Evolutionary conservation across 805 yeast genomes (phyloP), one percentile per base, ranked within the genome.

Genomic region (Candida schatavii): DNA sequence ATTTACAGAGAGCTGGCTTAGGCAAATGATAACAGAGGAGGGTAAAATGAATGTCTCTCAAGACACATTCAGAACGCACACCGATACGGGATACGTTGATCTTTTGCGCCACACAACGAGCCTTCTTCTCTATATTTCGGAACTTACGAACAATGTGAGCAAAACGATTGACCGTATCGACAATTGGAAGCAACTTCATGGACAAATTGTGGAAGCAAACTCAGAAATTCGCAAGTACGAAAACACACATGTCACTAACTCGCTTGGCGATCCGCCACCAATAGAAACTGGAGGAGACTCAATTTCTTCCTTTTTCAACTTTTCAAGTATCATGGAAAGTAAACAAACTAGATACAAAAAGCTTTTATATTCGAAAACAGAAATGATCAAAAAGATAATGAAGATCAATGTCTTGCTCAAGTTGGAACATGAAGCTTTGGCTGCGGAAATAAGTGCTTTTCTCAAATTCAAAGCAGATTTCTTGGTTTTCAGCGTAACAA

Each of bases 381-480:
- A 68, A n/a, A 59, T 68, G 18, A 68, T 74, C 37, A 56, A 61
- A 25, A 65, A 64, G 31, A 56, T 83, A 32, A 49, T 68, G 45
- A 63, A 56, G 9, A 48, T 82, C 35, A 77, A 73, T 45, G 45
- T 54, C 15, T 78, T 72, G 3, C 70, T 85, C 19, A 77, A 72
- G 41, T 46, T 49, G 19, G 72, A 64, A n/a, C 86, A 85, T 57
- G 91, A 85, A 51, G 50, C 58, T 1, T 48, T 83, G 3, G 89
- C 90, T 0, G 73, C 78, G 39, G 85, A 81, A 55, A 64, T 83
- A 15, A 81, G 81, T 39, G 77, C 74, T 39, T 82, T 77, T 45
- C 61, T 83, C 48, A 68, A 66, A 40, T 80, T 74, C 59, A 76
- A 77, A 50, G 57, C 73, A 2, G 57, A 58, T 1, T 68, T 76